Conservation (phyloP, 352 stramenopile species). For the Phytophthora sp. region DNA sequence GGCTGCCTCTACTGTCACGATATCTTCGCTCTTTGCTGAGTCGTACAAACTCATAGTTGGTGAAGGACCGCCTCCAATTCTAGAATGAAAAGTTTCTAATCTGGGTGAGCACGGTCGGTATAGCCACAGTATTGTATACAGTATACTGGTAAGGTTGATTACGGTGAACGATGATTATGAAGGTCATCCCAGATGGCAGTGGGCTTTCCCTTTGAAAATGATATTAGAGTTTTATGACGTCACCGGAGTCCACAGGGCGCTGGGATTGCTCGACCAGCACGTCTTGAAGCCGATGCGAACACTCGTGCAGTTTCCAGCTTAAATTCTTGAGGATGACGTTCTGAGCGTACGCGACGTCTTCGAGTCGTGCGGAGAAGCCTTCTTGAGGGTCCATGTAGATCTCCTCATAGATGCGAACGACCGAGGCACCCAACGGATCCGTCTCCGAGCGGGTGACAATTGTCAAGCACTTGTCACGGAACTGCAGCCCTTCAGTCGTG, state of each 20-base stretch:
- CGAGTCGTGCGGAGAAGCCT: slow-evolving; percentile 1
- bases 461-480: slow-evolving; percentile 23
- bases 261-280: slow-evolving; percentile 7
- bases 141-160: too few relatives aligned
- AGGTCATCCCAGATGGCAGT: background rate
- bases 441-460: slow-evolving; percentile 27
- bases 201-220: too few relatives aligned
- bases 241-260: too few relatives aligned
- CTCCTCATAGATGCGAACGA: slow-evolving; percentile 28
- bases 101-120: too few relatives aligned
- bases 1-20: slow-evolving; percentile 29
- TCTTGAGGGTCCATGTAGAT: slow-evolving; percentile 24
- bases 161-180: slow-evolving; percentile 10
- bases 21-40: slow-evolving; percentile 9
- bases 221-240: too few relatives aligned
- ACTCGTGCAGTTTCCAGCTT: slow-evolving; percentile 22
- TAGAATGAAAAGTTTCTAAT: slow-evolving; percentile 15
- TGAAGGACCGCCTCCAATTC: background rate
- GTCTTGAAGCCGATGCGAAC: slow-evolving; percentile 13
- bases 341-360: slow-evolving; percentile 25
- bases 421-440: slow-evolving; percentile 13
- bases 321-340: slow-evolving; percentile 16
- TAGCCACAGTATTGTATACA: too few relatives aligned
- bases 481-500: slow-evolving; percentile 24
- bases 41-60: slow-evolving; percentile 11